phyloP scores from a whole-genome alignment of 805 yeast genomes.

The Metschnikowia kunwiensis region DNA sequence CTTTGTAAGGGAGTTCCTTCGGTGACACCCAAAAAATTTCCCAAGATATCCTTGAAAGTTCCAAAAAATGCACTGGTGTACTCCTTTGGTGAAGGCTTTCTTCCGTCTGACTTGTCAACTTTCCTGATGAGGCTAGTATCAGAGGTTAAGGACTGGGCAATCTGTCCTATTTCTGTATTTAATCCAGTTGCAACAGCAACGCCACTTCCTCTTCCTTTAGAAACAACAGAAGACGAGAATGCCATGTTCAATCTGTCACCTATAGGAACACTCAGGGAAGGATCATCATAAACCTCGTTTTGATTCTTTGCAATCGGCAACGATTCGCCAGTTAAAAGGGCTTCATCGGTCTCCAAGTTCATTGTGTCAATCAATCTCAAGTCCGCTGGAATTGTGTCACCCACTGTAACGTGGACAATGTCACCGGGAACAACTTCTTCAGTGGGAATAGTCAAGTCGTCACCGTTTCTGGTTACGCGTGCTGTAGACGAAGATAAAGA shows the following conservation, averaged over 20 bases:
- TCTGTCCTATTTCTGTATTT: slow-evolving; percentile 69
- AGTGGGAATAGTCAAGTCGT: slow-evolving; percentile 53
- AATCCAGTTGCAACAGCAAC: slow-evolving; percentile 68
- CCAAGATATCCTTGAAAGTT: slow-evolving; percentile 53
- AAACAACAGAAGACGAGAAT: slow-evolving; percentile 61
- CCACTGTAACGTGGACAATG: slow-evolving; percentile 57
- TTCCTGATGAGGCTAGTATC: slow-evolving; percentile 37
- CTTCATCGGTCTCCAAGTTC: slow-evolving; percentile 72
- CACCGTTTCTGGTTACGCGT: slow-evolving; percentile 58
- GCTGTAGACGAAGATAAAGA: slow-evolving; percentile 71
- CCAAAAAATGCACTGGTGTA: slow-evolving; percentile 45
- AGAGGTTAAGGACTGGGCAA: slow-evolving; percentile 43
- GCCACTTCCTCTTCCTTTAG: slow-evolving; percentile 74
- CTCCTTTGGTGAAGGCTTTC: slow-evolving; percentile 41
- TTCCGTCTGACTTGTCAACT: slow-evolving; percentile 40
- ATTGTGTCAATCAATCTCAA: slow-evolving; percentile 53
- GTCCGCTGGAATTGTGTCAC: slow-evolving; percentile 78
- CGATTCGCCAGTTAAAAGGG: slow-evolving; percentile 64
- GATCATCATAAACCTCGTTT: slow-evolving; percentile 34
- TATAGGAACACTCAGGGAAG: slow-evolving; percentile 45
- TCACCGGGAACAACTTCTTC: slow-evolving; percentile 74
- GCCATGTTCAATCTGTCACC: slow-evolving; percentile 77
- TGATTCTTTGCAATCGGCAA: slow-evolving; percentile 59
- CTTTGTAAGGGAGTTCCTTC: slow-evolving; percentile 82
- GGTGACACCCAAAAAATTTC: slow-evolving; percentile 69